phyloP scores from a whole-genome alignment of 2,329 filamentous ascomycete genomes.

The Fusarium sp. region DNA sequence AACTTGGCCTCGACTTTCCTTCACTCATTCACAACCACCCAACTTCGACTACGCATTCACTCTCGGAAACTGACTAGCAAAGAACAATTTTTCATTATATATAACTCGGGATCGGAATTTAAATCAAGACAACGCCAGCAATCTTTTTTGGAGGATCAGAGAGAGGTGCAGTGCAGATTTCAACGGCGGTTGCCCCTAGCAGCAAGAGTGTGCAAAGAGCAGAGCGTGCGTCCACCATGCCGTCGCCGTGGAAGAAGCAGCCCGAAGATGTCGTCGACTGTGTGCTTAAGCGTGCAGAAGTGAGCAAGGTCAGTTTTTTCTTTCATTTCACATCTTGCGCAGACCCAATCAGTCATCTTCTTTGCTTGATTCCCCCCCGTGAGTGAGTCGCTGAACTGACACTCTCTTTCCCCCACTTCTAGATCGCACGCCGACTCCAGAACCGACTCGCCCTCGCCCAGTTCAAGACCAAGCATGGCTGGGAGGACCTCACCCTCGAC shows the following conservation, averaged over 20 bases:
- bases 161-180: slow-evolving; percentile 4
- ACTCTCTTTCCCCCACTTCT: slow-evolving; percentile 33
- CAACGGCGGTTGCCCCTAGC: slow-evolving; percentile 37
- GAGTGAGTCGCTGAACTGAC: slow-evolving; percentile 21
- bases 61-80: background rate
- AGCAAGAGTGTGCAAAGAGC: slow-evolving; percentile 35
- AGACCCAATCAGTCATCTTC: background rate
- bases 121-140: background rate
- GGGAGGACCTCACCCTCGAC: slow-evolving; percentile 89
- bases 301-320: slow-evolving; percentile 74
- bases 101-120: background rate
- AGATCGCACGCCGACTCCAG: slow-evolving; percentile 95
- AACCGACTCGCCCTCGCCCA: slow-evolving; percentile 95
- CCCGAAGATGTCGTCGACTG: slow-evolving; percentile 75
- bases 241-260: slow-evolving; percentile 72
- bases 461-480: slow-evolving; percentile 96
- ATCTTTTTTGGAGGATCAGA: background rate
- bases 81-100: background rate
- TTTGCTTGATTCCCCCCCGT: background rate
- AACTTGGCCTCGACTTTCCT: background rate
- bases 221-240: slow-evolving; percentile 58
- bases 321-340: background rate
- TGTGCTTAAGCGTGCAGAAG: slow-evolving; percentile 78
- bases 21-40: slow-evolving; percentile 8
- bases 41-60: slow-evolving; percentile 1